Evolutionary conservation across 352 stramenopile species (phyloP), one percentile per base, ranked within the genome.

Genomic region (Saprolegnia parasitica): DNA sequence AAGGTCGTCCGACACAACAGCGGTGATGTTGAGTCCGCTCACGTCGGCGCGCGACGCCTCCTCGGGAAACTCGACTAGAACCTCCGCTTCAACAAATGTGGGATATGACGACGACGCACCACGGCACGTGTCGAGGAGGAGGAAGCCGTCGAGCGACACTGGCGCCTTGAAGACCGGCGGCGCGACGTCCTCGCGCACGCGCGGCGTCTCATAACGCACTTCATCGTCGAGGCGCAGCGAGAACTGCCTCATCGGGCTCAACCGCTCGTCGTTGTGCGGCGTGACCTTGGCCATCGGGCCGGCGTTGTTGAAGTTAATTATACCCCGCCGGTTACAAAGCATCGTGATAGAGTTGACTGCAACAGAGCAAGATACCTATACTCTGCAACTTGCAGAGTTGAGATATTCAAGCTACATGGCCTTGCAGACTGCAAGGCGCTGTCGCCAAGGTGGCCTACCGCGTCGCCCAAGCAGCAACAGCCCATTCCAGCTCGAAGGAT

Each of bases 11-110:
- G 72, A 72, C n/a, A 91, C 78, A 29, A 93, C 77, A 32, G 73
- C 78, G 1, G 68, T 81, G 55, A 91, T 90, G 56, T 79, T 72
- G 37, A 87, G 76, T 3, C 85, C 83, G 11, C 76, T 84, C 37
- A 93, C 65, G 20, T 86, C 73, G 24, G 83, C 83, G 55, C 89
- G 77, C 5, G 74, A 73, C 21, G 89, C 79, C 71, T 93, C 85
- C 57, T 93, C 85, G 6, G 85, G 85, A 68, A 93, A 93, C 65
- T 93, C 85, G 29, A 90, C 85, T 90, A 67, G 26, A 29, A 58
- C 37, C 0, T 46, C 9, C 21, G 10, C 62, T 10, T 24, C 26
- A 40, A 42, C 10, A 39, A 24, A 23, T 32, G 40, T 32, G 45
- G 3, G 13, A 42, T 15, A n/a, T 23, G 6, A 10, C 13, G 37